Base-by-base conservation (phyloP, 164 flowering plant genomes). In the Dillenia suffruticosa region DNA sequence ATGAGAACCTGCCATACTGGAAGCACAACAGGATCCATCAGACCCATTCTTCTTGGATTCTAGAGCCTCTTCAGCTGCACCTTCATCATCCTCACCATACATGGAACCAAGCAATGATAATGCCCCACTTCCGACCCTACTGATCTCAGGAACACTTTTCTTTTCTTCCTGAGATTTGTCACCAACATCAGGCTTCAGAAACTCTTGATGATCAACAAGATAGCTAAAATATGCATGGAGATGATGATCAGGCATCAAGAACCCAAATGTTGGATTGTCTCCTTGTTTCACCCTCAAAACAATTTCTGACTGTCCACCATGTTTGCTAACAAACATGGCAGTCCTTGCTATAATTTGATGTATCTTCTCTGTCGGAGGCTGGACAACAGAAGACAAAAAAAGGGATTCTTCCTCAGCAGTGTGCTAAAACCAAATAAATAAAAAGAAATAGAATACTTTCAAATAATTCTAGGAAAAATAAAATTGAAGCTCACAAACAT, bases 341-440 rank as follows among this genome's bases (percentile, higher is more conserved):
- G 99, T 94, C 72, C 96, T 88, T 46, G 92, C 86, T 69, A 94
- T 94, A 58, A 94, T 94, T 78, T 91, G 96, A 78, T 94, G 99
- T 44, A 88, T 54, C 71, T 94, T 94, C 74, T 94, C 99, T 15
- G 95, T 74, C 9, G 92, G 88, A 72, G 99, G 99, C 99, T 94
- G 92, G 51, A 74, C 65, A 79, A 64, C 46, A 59, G 63, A n/a
- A 72, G 14, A 62, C 32, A 64, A 57, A 56, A 58, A 68, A 53
- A 68, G 63, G 44, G 5, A 49, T 63, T 32, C 46, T 44, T 16
- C 66, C 46, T 73, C 22, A 80, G 60, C 49, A 52, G 68, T 59
- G 53, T 50, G 40, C 16, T 46, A 48, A 50, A 61, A 24, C 56
- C 13, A 32, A 63, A 55, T 1, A 63, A 12, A 5, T 15, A 15